Evolutionary conservation across 208 protist species (phyloP).

Genomic region (Trypanosoma rangeli): DNA sequence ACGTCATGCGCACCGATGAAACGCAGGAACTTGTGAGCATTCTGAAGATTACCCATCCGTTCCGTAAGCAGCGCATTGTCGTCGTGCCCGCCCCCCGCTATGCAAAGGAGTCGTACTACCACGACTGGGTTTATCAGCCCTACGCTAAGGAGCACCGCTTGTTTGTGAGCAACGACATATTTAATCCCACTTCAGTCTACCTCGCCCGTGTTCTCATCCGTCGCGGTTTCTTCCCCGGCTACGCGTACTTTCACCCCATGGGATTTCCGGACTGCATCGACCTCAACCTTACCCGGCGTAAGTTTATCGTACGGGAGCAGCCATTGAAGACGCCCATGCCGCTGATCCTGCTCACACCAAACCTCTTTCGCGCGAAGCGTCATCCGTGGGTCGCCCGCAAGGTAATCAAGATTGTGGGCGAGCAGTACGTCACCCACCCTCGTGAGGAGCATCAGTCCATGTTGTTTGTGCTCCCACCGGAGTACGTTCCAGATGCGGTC

Average conservation of each 20-base stretch:
- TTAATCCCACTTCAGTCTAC: constrained; percentile 82
- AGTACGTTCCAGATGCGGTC: constrained; percentile 54
- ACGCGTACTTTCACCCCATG: constrained; percentile 87
- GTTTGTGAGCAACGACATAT: constrained; percentile 88
- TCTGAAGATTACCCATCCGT: constrained; percentile 75
- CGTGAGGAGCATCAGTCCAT: constrained; percentile 69
- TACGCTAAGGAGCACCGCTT: constrained; percentile 86
- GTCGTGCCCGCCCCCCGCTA: constrained; percentile 71
- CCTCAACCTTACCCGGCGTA: constrained; percentile 70
- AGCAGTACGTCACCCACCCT: constrained; percentile 79
- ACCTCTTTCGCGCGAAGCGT: constrained; percentile 52
- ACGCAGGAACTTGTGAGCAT: constrained; percentile 62
- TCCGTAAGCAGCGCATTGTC: constrained; percentile 74
- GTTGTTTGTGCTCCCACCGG: constrained; percentile 75
- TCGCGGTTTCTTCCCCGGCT: constrained; percentile 56
- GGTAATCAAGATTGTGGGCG: constrained; percentile 64
- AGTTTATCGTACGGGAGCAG: constrained; percentile 75
- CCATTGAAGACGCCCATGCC: constrained; percentile 72
- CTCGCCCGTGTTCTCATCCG: constrained; percentile 58
- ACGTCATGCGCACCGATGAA: constrained; percentile 64
- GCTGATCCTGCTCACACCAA: constrained; percentile 63
- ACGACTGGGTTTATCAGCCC: constrained; percentile 86
- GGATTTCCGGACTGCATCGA: constrained; percentile 81
- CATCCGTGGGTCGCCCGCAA: constrained; percentile 70
- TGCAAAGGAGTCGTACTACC: constrained; percentile 70